Percentiles rank a stretch among this genome's conserved stretches.
Conservation (phyloP, 2,329 filamentous ascomycete species). For the Microsporum audouinii region DNA sequence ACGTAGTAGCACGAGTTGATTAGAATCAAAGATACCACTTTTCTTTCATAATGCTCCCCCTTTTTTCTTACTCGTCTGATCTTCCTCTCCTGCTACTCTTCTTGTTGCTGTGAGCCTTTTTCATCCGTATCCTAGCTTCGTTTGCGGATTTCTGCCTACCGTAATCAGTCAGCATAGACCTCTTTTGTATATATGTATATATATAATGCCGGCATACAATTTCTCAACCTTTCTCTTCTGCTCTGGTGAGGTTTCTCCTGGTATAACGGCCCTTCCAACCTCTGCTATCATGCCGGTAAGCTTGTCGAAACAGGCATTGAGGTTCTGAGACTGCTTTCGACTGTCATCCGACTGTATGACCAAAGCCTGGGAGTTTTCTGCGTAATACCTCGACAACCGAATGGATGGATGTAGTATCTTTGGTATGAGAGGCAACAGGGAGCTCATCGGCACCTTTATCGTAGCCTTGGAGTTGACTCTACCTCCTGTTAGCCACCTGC, state of each 20-base stretch:
- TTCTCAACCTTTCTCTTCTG: constrained; percentile 45
- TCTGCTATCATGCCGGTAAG: constrained; percentile 44
- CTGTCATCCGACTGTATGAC: constrained; percentile 54
- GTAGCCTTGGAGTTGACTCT: constrained; percentile 59
- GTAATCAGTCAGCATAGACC: background rate
- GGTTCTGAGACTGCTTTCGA: constrained; percentile 50
- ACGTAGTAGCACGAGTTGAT: background rate
- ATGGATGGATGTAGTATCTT: constrained; percentile 42
- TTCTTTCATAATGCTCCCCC: background rate
- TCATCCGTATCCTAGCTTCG: constrained; percentile 44
- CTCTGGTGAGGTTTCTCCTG: constrained; percentile 49
- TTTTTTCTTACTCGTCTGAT: background rate
- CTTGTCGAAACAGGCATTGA: constrained; percentile 48
- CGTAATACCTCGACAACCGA: constrained; percentile 44
- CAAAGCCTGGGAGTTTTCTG: constrained; percentile 42
- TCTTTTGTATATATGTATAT: background rate
- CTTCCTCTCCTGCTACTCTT: constrained; percentile 43
- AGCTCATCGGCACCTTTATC: constrained; percentile 43
- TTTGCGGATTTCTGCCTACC: constrained; percentile 46
- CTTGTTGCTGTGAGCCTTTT: constrained; percentile 52
- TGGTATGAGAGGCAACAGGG: constrained; percentile 45
- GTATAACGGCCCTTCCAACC: constrained; percentile 41
- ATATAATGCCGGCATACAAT: constrained; percentile 32
- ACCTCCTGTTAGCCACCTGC: constrained; percentile 3
- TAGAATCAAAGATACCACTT: background rate